A percentile compares a stretch with the other conserved stretches of the same genome.
Evolutionary conservation across 768 basidiomycete species (phyloP).

Genomic region (Xerocomellus intermedius): DNA sequence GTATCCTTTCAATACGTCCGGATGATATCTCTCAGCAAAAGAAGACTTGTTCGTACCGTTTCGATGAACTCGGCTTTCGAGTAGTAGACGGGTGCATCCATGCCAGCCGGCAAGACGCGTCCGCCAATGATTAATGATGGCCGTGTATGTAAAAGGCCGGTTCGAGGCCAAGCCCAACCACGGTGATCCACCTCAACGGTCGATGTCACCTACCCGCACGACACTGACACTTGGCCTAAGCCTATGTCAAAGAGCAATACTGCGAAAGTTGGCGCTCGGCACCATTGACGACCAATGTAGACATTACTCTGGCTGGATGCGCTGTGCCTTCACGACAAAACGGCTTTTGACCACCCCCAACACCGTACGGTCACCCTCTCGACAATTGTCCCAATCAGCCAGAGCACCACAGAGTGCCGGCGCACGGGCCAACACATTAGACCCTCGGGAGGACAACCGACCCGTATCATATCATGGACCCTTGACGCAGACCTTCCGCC

Average conservation of each 20-base stretch:
- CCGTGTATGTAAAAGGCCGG: not conserved
- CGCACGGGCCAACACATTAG: conserved; percentile 1
- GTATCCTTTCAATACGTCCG: conserved; percentile 61
- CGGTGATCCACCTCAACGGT: not conserved
- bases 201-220: conserved; percentile 8
- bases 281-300: conserved; percentile 1
- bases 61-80: conserved; percentile 85
- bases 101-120: conserved; percentile 32
- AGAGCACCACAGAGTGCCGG: not conserved
- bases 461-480: conserved; percentile 63
- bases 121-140: not conserved
- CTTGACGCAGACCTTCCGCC: conserved; percentile 66
- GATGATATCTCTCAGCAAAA: not conserved
- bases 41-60: conserved; percentile 52
- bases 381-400: conserved; percentile 15
- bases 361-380: not conserved
- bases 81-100: conserved; percentile 79
- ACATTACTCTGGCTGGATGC: conserved; percentile 3
- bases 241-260: conserved; percentile 14
- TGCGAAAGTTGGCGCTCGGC: conserved; percentile 5
- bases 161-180: not conserved
- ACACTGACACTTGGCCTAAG: conserved; percentile 9
- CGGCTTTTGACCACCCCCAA: not conserved
- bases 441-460: conserved; percentile 4
- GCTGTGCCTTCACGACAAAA: not conserved